Evolutionary conservation across 2,329 filamentous ascomycete genomes (phyloP), one percentile per base, ranked within the genome.

Genomic region (Colletotrichum paranaense): DNA sequence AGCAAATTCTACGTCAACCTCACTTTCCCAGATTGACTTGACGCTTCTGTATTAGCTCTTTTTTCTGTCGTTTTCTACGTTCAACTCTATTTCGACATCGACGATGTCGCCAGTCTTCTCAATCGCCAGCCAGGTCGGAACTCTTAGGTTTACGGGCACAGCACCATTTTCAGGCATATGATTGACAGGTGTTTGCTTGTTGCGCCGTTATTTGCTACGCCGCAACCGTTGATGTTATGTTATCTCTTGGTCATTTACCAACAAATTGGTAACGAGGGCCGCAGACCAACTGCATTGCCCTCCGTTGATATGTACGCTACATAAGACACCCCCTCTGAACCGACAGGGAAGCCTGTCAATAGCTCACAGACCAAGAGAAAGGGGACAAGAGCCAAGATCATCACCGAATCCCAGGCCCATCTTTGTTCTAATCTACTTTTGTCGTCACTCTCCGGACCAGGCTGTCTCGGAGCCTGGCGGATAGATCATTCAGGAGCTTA

Each of bases 31-130:
- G 26, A 53, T 46, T 55, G 38, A 52, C 46, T 65, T 35, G 46
- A 66, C 67, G 32, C 66, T 55, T 63, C 53, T 52, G 71, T 71
- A 22, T 62, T 71, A 57, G 67, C 49, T 62, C 30, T 8, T 14
- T 46, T 52, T 66, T 67, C 11, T 72, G n/a, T 32, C 9, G 9
- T 24, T 35, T 66, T 68, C 62, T 32, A 64, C 52, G 60, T 67
- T 56, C 22, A 71, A 74, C 71, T 66, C 30, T 74, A 74, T 60
- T 75, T 74, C 58, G 58, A 75, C 73, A 71, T 69, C 67, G 16
- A 4, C 19, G n/a, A 30, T 52, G 9, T 8, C 22, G 35, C 11
- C 11, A 8, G n/a, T 8, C 14, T 59, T 2, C 22, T 32, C 24
- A 19, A 30, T 16, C 30, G 26, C 53, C 26, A 24, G 24, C 12